Conservation (phyloP, 2,329 filamentous ascomycete species). For the Trichoderma koningiopsis region DNA sequence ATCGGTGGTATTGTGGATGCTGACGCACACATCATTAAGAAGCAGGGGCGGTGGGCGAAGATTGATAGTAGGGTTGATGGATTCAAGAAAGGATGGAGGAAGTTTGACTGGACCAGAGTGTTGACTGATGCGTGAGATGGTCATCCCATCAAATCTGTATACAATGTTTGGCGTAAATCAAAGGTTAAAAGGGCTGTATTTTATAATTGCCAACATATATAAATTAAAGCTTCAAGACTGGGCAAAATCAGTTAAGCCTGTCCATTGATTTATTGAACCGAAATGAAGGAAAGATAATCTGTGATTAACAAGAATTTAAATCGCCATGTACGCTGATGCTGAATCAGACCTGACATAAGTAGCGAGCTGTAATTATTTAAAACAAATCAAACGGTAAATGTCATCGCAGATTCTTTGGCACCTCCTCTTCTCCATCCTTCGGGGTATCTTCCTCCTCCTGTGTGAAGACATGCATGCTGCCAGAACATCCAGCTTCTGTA, state of each 20-base stretch:
- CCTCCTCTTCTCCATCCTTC: slow-evolving; percentile 1
- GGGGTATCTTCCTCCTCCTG: slow-evolving; percentile 21
- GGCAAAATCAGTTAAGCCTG: not conserved
- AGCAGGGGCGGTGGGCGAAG: slow-evolving; percentile 81
- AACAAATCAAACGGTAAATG: not conserved
- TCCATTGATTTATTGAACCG: not conserved
- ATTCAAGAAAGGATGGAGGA: slow-evolving; percentile 84
- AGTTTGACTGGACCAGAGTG: slow-evolving; percentile 83
- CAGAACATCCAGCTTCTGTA: not conserved
- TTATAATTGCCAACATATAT: not conserved
- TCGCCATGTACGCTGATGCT: slow-evolving; percentile 6
- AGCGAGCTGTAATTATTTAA: not conserved
- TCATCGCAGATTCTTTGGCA: slow-evolving; percentile 16
- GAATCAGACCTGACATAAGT: slow-evolving; percentile 2
- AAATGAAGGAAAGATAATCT: not conserved
- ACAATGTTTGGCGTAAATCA: not conserved
- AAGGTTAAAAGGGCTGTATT: not conserved
- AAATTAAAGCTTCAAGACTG: not conserved
- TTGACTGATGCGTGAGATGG: slow-evolving; percentile 44
- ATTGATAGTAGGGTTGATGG: slow-evolving; percentile 70
- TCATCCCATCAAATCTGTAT: not conserved
- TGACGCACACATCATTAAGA: slow-evolving; percentile 81
- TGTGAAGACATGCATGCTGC: not conserved
- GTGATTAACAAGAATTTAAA: slow-evolving; percentile 2
- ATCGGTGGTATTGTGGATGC: slow-evolving; percentile 89